Evolutionary conservation across 306 rosid genomes (phyloP).

Genomic region (Carpinus viminea): DNA sequence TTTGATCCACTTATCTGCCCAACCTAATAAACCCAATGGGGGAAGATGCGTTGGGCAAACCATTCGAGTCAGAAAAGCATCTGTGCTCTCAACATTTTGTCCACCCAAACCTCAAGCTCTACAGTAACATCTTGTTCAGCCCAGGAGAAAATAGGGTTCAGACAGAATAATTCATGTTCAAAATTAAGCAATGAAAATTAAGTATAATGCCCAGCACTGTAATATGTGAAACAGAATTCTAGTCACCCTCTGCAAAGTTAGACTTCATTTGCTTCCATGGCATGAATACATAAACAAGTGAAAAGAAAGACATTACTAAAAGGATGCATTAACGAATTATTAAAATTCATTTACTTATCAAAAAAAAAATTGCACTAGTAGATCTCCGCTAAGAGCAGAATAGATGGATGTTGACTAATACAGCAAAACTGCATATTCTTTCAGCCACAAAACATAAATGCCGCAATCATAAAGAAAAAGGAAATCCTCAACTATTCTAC

Average conservation of each 20-base stretch:
- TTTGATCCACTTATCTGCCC: not conserved
- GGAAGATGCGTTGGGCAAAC: not conserved
- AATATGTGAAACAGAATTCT: not conserved
- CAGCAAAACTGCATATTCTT: slow-evolving; percentile 24
- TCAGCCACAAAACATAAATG: slow-evolving; percentile 5
- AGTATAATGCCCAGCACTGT: not conserved
- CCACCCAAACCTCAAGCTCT: not conserved
- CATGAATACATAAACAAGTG: not conserved
- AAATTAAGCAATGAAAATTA: not conserved
- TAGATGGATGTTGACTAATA: slow-evolving; percentile 16
- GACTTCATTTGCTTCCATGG: not conserved
- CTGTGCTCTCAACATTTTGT: not conserved
- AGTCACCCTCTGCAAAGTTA: not conserved
- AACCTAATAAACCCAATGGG: not conserved
- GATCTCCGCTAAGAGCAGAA: slow-evolving; percentile 24
- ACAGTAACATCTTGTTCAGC: not conserved
- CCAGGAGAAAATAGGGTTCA: not conserved
- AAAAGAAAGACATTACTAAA: not conserved
- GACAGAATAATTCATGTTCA: not conserved
- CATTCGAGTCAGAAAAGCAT: not conserved
- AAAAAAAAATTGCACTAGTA: slow-evolving; percentile 7
- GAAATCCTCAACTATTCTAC: slow-evolving; percentile 5
- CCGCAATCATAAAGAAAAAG: not conserved
- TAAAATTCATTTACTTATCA: too few relatives aligned
- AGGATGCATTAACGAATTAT: not conserved